These are phyloP conservation scores for Arthrocladium fulminans DNA, from an alignment of 2,329 filamentous ascomycete species.

Conservation along the genomic window DNA sequence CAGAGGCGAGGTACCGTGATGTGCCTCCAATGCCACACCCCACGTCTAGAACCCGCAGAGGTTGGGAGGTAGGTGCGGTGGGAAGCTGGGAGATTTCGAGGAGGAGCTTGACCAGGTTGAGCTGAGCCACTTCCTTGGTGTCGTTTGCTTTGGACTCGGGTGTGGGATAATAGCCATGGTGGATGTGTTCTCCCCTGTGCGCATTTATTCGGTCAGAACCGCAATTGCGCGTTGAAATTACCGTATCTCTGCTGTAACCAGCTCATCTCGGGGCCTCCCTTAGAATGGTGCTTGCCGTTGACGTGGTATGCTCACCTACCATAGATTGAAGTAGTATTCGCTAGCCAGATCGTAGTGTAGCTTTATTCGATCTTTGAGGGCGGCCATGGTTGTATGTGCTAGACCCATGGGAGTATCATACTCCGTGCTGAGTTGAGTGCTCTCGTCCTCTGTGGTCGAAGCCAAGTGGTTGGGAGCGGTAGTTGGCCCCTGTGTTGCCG, in stretches of 20 bases:
- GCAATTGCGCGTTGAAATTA: not conserved
- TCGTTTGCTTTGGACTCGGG: constrained; percentile 31
- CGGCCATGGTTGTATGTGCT: constrained; percentile 17
- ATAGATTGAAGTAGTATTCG: constrained; percentile 54
- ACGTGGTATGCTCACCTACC: constrained; percentile 34
- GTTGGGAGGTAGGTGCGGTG: constrained; percentile 11
- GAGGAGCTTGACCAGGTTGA: constrained; percentile 49
- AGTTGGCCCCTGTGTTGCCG: not conserved
- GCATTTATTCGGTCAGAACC: not conserved
- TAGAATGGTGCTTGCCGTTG: not conserved
- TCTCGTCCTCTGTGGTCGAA: not conserved
- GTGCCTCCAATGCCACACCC: constrained; percentile 55
- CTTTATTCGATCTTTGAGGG: constrained; percentile 51
- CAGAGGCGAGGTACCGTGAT: constrained; percentile 46
- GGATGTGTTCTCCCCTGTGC: constrained; percentile 51
- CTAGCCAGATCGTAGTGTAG: constrained; percentile 54
- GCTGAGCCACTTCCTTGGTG: constrained; percentile 50
- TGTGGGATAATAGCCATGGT: constrained; percentile 53
- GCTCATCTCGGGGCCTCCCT: not conserved
- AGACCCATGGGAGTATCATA: constrained; percentile 9
- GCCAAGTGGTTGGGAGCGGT: not conserved
- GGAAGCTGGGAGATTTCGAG: constrained; percentile 40
- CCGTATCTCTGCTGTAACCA: not conserved
- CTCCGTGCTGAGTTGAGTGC: constrained; percentile 5
- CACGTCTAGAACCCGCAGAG: constrained; percentile 45